These are phyloP conservation scores for Isoetes engelmannii DNA, from an alignment of 83 land plant species.

Conservation along the genomic window DNA sequence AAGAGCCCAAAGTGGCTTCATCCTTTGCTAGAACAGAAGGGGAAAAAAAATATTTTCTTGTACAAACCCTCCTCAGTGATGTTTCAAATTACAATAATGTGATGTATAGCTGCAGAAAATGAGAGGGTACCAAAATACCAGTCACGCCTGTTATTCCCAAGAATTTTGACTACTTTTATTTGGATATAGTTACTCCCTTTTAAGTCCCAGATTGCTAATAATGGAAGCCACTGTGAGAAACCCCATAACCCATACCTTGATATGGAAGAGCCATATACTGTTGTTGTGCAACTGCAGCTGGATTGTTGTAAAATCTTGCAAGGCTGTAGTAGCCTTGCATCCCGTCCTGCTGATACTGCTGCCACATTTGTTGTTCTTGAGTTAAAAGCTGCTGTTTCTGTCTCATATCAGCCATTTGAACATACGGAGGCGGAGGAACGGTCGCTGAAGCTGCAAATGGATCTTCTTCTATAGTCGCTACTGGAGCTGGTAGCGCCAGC, in stretches of 20 bases:
- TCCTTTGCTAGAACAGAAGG: too few relatives aligned
- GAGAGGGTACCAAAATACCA: too few relatives aligned
- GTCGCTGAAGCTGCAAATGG: slow-evolving; percentile 59
- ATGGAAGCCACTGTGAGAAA: slow-evolving; percentile 1
- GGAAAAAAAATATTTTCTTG: too few relatives aligned
- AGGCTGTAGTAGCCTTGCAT: slow-evolving; percentile 14
- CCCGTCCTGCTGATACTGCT: slow-evolving; percentile 41
- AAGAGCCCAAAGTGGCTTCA: too few relatives aligned
- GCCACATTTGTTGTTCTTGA: slow-evolving; percentile 72
- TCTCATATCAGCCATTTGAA: slow-evolving; percentile 71
- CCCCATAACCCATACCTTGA: not conserved
- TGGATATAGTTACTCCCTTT: slow-evolving; percentile 1
- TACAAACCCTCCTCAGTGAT: too few relatives aligned
- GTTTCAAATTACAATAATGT: too few relatives aligned
- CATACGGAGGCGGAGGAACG: slow-evolving; percentile 72
- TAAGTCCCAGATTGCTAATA: not conserved
- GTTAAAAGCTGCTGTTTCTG: slow-evolving; percentile 55
- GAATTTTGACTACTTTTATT: not conserved
- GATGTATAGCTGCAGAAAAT: too few relatives aligned
- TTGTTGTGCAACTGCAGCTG: too few relatives aligned
- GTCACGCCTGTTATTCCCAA: not conserved
- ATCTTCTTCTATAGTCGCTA: slow-evolving; percentile 46
- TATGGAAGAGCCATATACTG: too few relatives aligned
- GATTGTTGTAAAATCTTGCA: not conserved
- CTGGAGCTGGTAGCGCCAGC: slow-evolving; percentile 87